Evolutionary conservation across 2,329 filamentous ascomycete species (phyloP).

Genomic region (Stromatinia cepivora): DNA sequence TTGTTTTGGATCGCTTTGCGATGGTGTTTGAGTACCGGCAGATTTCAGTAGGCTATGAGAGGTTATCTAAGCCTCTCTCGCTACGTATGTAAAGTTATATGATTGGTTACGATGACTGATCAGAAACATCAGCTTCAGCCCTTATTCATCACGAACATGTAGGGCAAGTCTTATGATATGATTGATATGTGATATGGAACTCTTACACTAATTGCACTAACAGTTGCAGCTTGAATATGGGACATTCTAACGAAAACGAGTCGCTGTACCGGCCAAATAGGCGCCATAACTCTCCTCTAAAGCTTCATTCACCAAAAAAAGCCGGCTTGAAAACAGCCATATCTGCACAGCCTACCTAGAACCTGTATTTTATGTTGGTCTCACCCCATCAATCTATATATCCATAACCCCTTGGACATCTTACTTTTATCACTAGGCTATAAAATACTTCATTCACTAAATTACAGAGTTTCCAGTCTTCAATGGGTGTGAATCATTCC

Average conservation of each 20-base stretch:
- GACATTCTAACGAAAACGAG: background rate
- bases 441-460: background rate
- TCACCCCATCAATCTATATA: background rate
- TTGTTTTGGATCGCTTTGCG: background rate
- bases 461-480: background rate
- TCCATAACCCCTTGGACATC: background rate
- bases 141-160: too few species aligned
- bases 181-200: too few species aligned
- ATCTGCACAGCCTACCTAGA: background rate
- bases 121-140: background rate
- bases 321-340: background rate
- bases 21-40: background rate
- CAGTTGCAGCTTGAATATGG: background rate
- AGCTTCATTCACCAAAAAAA: background rate
- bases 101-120: background rate
- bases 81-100: background rate
- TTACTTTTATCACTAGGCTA: too few species aligned
- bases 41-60: background rate
- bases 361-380: background rate
- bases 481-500: background rate
- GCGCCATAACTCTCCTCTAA: background rate
- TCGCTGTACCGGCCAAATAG: background rate
- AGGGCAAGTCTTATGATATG: too few species aligned
- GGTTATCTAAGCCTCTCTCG: background rate
- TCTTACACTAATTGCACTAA: background rate